Base-by-base conservation (phyloP, 495 filamentous ascomycete genomes). In the Tetracladium setigerum region DNA sequence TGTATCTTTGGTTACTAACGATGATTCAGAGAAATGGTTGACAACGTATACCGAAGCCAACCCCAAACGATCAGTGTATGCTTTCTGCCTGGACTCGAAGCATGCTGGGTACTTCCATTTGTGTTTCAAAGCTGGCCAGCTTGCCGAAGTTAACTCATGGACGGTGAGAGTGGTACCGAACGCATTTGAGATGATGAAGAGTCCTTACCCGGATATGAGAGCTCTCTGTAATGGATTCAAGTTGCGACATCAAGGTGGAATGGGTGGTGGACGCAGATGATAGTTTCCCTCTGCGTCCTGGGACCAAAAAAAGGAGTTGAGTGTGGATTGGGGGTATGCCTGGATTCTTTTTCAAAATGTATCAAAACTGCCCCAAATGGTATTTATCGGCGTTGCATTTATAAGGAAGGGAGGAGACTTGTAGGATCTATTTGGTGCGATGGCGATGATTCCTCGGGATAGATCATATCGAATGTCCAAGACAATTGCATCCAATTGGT, bases 1-100 rank as follows among this genome's bases (percentile, higher is more conserved):
- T 33, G 6, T 45, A 19, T 33, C 5, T 37, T 24, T 37, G 41
- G 27, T 46, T 22, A 48, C 67, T 75, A 61, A 75, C 55, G 32
- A 44, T 27, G 53, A 30, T 38, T 30, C 61, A 95, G 94, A 96
- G 65, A 82, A 83, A 72, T 98, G 91, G 91, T 73, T 98, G 46
- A 83, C 84, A 27, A 94, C 88, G 16, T 98, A 97, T 67, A 88
- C 87, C 55, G 83, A 91, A 67, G 92, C 92, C 55, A 96, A 97
- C 65, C 94, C 94, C 2, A 91, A 83, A 55, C 86, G 92, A 46
- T 92, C 85, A 39, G 84, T 85, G 38, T 98, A 98, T 65, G 82
- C 83, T 15, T 98, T 97, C 75, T 95, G 90, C 73, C 79, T 92
- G 60, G 87, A 95, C 57, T 74, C 84, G 34, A 89, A 88, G 66